phyloP scores from a whole-genome alignment of 2,329 filamentous ascomycete species.

The Penicillium vulpinum region DNA sequence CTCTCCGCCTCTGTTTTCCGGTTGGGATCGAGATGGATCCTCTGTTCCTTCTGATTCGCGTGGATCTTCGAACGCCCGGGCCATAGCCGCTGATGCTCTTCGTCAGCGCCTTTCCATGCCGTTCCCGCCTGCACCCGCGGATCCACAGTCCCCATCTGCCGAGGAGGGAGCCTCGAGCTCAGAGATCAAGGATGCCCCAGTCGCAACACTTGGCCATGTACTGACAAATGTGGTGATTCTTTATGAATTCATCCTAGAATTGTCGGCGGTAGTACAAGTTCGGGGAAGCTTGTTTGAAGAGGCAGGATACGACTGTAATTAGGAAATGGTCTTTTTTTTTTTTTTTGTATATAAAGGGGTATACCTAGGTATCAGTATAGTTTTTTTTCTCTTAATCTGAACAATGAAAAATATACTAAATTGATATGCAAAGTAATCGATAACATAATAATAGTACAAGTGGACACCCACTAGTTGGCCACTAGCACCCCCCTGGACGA shows the following conservation, averaged over 20 bases:
- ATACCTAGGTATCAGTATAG: background rate
- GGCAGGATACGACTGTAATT: constrained; percentile 56
- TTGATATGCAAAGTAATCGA: background rate
- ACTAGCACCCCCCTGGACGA: constrained; percentile 3
- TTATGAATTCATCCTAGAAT: constrained; percentile 76
- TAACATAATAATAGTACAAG: constrained; percentile 1
- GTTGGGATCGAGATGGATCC: constrained; percentile 27
- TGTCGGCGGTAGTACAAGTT: constrained; percentile 73
- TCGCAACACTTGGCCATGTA: constrained; percentile 72
- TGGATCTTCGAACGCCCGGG: constrained; percentile 26
- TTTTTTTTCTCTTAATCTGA: background rate
- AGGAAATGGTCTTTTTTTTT: background rate
- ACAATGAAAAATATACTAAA: background rate
- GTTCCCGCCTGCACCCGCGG: constrained; percentile 21
- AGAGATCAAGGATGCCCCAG: constrained; percentile 38
- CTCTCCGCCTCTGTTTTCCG: constrained; percentile 11
- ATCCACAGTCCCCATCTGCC: background rate
- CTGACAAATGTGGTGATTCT: constrained; percentile 77
- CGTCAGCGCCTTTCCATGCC: constrained; percentile 38
- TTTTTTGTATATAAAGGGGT: background rate
- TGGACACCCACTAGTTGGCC: background rate
- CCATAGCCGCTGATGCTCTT: constrained; percentile 31
- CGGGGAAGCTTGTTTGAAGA: constrained; percentile 75
- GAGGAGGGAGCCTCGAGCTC: constrained; percentile 9
- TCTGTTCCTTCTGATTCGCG: constrained; percentile 27